These are phyloP conservation scores for Termitomyces sp. DNA, from an alignment of 768 basidiomycete genomes.

Conservation along the genomic window DNA sequence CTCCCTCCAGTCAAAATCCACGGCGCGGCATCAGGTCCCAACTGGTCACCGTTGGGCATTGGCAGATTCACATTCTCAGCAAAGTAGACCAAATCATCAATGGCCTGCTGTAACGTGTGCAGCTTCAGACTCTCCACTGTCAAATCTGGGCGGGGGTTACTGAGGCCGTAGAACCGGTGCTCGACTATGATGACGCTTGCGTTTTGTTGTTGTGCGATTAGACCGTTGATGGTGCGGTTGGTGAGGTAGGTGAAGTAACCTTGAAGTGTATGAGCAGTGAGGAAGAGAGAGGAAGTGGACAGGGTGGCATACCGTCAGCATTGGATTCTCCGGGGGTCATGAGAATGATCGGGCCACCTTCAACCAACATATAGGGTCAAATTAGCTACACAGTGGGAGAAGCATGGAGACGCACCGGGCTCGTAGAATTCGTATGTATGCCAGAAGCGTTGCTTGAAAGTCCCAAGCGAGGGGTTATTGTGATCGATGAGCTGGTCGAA, in stretches of 20 bases:
- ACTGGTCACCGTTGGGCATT: slow-evolving; percentile 58
- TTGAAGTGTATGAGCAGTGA: slow-evolving; percentile 5
- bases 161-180: slow-evolving; percentile 72
- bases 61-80: slow-evolving; percentile 62
- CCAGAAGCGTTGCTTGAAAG: slow-evolving; percentile 75
- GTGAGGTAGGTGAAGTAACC: slow-evolving; percentile 56
- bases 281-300: neutral
- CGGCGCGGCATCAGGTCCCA: slow-evolving; percentile 49
- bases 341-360: slow-evolving; percentile 57
- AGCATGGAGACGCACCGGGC: slow-evolving; percentile 28
- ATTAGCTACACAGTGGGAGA: neutral
- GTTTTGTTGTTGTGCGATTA: slow-evolving; percentile 59
- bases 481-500: slow-evolving; percentile 61
- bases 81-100: slow-evolving; percentile 70
- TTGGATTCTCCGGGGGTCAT: slow-evolving; percentile 65
- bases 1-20: slow-evolving; percentile 52
- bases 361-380: neutral
- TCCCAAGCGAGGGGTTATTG: slow-evolving; percentile 53
- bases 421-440: slow-evolving; percentile 64
- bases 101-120: slow-evolving; percentile 70
- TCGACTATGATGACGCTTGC: slow-evolving; percentile 63
- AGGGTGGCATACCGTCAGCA: slow-evolving; percentile 37
- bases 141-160: slow-evolving; percentile 64
- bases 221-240: slow-evolving; percentile 59
- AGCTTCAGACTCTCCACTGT: slow-evolving; percentile 50